A percentile compares a stretch with the other conserved stretches of the same genome.
Evolutionary conservation across 2,329 filamentous ascomycete species (phyloP).

Genomic region (Pestalotiopsis sp.): DNA sequence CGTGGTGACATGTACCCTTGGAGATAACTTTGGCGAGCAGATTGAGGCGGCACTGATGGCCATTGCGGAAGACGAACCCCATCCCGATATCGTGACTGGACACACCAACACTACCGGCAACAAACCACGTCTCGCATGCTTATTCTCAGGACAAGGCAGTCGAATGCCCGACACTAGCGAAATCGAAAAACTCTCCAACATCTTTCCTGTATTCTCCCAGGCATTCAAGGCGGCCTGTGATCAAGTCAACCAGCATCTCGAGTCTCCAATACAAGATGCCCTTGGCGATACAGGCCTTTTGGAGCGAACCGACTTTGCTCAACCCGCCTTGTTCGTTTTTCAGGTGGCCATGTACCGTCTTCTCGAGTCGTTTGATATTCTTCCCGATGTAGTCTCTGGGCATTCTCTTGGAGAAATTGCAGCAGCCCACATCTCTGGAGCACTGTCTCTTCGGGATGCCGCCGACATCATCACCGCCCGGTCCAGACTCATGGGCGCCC

Average conservation of each 20-base stretch:
- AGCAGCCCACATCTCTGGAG: slow-evolving; percentile 29
- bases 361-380: slow-evolving; percentile 28
- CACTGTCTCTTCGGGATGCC: slow-evolving; percentile 29
- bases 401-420: slow-evolving; percentile 27
- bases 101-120: slow-evolving; percentile 1
- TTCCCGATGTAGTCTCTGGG: slow-evolving; percentile 25
- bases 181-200: slow-evolving; percentile 20
- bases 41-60: neutral
- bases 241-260: slow-evolving; percentile 7
- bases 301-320: slow-evolving; percentile 28
- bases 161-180: slow-evolving; percentile 28
- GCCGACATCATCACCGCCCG: slow-evolving; percentile 29
- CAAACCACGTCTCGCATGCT: slow-evolving; percentile 23
- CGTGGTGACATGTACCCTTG: neutral
- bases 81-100: neutral
- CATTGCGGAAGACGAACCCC: neutral
- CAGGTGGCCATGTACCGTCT: slow-evolving; percentile 29
- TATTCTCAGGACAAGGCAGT: slow-evolving; percentile 36
- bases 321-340: slow-evolving; percentile 31
- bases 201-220: slow-evolving; percentile 22
- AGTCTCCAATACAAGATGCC: slow-evolving; percentile 10
- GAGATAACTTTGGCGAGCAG: neutral
- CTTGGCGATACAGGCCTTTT: slow-evolving; percentile 20
- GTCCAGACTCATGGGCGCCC: slow-evolving; percentile 24
- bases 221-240: slow-evolving; percentile 8